Conservation (phyloP, 1,139 yeast genomes). For the Pichia sp. region DNA sequence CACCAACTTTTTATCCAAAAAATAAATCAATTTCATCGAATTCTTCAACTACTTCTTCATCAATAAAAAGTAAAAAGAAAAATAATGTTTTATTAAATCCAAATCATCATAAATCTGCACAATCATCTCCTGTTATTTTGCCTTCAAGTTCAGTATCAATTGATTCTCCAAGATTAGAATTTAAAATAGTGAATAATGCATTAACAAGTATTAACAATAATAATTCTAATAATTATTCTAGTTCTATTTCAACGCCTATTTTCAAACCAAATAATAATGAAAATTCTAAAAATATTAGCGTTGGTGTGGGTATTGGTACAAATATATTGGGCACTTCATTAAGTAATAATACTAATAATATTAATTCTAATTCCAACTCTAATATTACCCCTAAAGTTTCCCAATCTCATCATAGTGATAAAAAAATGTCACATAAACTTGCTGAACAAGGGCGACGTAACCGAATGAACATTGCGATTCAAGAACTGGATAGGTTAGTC, state of each 20-base stretch:
- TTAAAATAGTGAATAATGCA: background rate
- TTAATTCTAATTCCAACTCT: too few species aligned
- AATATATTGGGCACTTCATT: too few species aligned
- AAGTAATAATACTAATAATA: too few species aligned
- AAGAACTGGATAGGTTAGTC: constrained; percentile 61
- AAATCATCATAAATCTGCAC: constrained; percentile 36
- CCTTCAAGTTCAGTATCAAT: constrained; percentile 21
- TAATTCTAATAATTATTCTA: background rate
- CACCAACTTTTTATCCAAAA: constrained; percentile 1
- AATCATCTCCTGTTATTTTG: constrained; percentile 31
- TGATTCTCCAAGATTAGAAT: constrained; percentile 4
- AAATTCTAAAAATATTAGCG: too few species aligned
- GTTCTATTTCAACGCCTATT: constrained; percentile 3
- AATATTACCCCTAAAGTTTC: too few species aligned
- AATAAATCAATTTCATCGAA: background rate
- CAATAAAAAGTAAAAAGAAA: constrained; percentile 4
- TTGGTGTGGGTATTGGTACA: too few species aligned
- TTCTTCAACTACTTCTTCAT: background rate
- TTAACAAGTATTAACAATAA: too few species aligned
- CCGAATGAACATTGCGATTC: constrained; percentile 81
- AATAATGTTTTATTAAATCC: constrained; percentile 29
- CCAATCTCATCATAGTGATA: constrained; percentile 27
- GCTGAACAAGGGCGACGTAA: constrained; percentile 97
- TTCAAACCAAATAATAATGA: too few species aligned
- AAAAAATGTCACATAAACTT: constrained; percentile 78